Conservation (phyloP, 768 basidiomycete genomes). For the Strobilomyces confusus region DNA sequence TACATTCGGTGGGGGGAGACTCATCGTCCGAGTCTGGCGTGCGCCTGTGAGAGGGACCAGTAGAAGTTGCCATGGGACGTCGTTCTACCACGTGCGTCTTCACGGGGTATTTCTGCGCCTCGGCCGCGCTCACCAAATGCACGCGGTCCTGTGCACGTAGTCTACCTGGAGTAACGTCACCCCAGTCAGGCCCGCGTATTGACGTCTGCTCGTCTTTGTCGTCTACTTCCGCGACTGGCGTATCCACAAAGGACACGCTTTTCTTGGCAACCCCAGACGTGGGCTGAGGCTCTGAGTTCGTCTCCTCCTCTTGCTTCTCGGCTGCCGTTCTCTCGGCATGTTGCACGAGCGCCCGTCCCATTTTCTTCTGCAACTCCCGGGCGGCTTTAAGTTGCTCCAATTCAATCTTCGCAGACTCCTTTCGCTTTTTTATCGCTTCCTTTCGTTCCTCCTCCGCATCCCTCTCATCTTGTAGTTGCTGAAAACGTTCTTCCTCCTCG, state of each 20-base stretch:
- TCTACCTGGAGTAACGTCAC: conserved; percentile 51
- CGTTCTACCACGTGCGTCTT: conserved; percentile 70
- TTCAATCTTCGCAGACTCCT: conserved; percentile 43
- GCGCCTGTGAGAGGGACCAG: not conserved
- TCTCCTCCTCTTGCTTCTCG: conserved; percentile 26
- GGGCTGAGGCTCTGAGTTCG: conserved; percentile 22
- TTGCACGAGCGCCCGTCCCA: conserved; percentile 65
- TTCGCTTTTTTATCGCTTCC: conserved; percentile 49
- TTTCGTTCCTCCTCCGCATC: conserved; percentile 39
- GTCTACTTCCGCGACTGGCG: conserved; percentile 22
- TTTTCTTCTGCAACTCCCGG: conserved; percentile 65
- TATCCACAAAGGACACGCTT: conserved; percentile 60
- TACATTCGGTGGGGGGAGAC: conserved; percentile 37
- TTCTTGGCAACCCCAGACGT: conserved; percentile 46
- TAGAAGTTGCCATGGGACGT: conserved; percentile 32
- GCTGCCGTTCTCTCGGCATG: conserved; percentile 38
- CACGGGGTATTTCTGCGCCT: conserved; percentile 48
- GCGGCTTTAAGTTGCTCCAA: conserved; percentile 36
- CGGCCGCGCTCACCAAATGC: conserved; percentile 29
- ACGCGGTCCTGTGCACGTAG: conserved; percentile 39
- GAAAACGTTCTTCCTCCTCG: conserved; percentile 63
- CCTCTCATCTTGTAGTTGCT: conserved; percentile 39
- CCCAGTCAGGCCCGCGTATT: conserved; percentile 39
- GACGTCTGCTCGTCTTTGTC: conserved; percentile 8
- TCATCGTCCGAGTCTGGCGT: conserved; percentile 68